Evolutionary conservation across 495 filamentous ascomycete species (phyloP), one percentile per base, ranked within the genome.

Genomic region (Penicillium bovifimosum): DNA sequence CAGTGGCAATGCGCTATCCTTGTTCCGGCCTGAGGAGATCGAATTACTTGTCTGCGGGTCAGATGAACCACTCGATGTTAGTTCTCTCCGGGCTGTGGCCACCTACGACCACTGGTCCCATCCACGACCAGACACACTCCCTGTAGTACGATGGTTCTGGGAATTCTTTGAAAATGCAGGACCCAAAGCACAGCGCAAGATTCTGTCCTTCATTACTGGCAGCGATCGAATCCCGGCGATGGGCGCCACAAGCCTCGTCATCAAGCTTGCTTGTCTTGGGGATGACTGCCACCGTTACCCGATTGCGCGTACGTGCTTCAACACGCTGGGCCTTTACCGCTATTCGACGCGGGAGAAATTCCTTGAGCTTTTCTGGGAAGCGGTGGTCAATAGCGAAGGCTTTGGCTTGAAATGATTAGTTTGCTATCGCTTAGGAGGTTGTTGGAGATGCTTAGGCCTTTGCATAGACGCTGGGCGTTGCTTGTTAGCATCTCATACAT

Each of bases 21-120:
- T 96, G 9, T 96, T 96, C 65, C 82, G 90, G n/a, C 86, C 91
- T 2, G 91, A 96, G 67, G 91, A 96, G 65, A 95, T 96, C 53
- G 91, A 96, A 62, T 76, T 96, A 4, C 78, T 96, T 2, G 78
- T 96, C 11, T 84, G 92, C 35, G 91, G 91, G 18, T 92, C 88
- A n/a, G 89, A 92, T 47, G 89, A 92, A 56, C 64, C 83, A 33
- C 77, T 96, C 3, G 91, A 96, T 57, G 84, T 96, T 40, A 73
- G 74, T 3, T 84, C 86, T 20, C 73, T 96, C 10, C 81, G 80
- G 44, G 88, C 83, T 0, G 91, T 90, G 18, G 89, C 91, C 4
- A 78, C 81, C 32, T 96, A 93, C 59, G 89, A 96, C 28, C 85
- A 85, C 47, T 96, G 91, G 91, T 66, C 65, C 9, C 68, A 62